Percentiles rank a stretch among this genome's conserved stretches.
Conservation (phyloP, 2,329 filamentous ascomycete genomes). For the Orbilia javanica region DNA sequence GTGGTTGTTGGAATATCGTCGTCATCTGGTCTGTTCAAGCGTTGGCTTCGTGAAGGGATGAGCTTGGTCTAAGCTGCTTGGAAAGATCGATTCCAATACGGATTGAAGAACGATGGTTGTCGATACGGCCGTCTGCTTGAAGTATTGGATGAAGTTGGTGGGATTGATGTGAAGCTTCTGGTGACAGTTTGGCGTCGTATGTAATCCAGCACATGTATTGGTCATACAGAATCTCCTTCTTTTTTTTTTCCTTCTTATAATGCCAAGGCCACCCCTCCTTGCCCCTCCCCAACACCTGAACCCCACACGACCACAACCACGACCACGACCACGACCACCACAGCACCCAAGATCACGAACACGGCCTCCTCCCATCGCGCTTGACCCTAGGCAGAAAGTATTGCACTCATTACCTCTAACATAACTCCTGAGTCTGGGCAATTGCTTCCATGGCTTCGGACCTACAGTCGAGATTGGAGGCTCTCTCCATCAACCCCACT, state of each 20-base stretch:
- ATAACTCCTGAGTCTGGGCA: neutral
- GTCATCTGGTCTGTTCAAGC: slow-evolving; percentile 74
- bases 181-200: neutral
- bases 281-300: slow-evolving; percentile 31
- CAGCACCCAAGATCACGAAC: slow-evolving; percentile 2
- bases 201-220: neutral
- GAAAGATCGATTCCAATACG: neutral
- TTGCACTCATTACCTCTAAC: neutral
- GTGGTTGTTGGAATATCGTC: slow-evolving; percentile 93
- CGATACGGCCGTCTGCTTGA: neutral
- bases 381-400: neutral
- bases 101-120: neutral
- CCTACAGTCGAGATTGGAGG: slow-evolving; percentile 43
- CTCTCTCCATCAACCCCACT: slow-evolving; percentile 36
- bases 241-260: slow-evolving; percentile 26
- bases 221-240: neutral
- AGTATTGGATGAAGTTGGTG: neutral
- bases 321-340: too few species aligned
- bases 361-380: neutral
- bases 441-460: slow-evolving; percentile 41
- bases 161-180: slow-evolving; percentile 3
- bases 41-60: slow-evolving; percentile 54
- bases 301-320: slow-evolving; percentile 26
- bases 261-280: slow-evolving; percentile 36
- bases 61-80: neutral